Evolutionary conservation across 768 basidiomycete genomes (phyloP), one percentile per base, ranked within the genome.

Genomic region (Russula earlei): DNA sequence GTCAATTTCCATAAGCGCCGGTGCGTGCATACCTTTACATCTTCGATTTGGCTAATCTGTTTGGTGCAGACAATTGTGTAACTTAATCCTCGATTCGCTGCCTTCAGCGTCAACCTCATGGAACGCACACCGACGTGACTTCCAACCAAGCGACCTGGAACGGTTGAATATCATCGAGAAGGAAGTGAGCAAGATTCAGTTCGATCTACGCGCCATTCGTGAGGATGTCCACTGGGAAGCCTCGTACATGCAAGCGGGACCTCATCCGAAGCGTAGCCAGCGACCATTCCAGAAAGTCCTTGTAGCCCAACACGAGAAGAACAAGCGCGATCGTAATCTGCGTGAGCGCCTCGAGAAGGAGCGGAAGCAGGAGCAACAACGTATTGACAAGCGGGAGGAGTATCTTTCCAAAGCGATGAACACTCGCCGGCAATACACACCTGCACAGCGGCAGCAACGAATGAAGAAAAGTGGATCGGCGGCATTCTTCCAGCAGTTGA

Each of bases 391-490:
- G 58, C 80, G 85, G 8, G 87, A 89, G 58, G 87, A 90, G 56
- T 75, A 85, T 51, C 72, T 91, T 37, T 85, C 79, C 65, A 81
- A 78, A 64, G 85, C 85, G 2, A 88, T 91, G 84, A 70, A 76
- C 41, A 67, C 70, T 5, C 72, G 74, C 36, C 77, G 81, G 44
- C 80, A 78, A 54, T 73, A 76, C 55, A 68, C 74, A 0, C 67
- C 75, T 4, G 72, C 70, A 27, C 80, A 80, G 65, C 87, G 89
- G 68, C 84, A 85, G 54, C 86, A 88, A 59, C 77, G 87, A n/a
- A 82, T 84, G 69, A 91, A 91, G 77, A 87, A 89, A 71, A 90
- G 87, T 72, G 85, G 90, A 75, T 90, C 79, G 19, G 74, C 83
- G 0, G 84, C 86, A 5, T 85, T 91, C 68, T 77, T 91, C 70